These are phyloP conservation scores for Solanum bulbocastanum DNA, from an alignment of 257 asterid species.

Conservation along the genomic window DNA sequence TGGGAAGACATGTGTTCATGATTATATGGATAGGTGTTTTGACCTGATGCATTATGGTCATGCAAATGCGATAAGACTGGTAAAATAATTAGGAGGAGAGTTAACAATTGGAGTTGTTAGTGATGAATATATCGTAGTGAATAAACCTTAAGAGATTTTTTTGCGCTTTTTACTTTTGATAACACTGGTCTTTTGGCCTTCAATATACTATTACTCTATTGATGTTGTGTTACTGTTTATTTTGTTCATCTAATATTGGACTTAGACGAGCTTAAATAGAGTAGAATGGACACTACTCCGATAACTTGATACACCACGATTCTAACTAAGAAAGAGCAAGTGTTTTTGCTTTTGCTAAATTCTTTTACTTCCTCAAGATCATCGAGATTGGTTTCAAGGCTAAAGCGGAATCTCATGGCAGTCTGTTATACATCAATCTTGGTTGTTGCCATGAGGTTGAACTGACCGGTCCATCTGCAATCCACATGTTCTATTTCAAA, in stretches of 20 bases:
- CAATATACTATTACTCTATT: no score
- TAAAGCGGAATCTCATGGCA: neutral
- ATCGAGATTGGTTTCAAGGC: neutral
- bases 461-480: neutral
- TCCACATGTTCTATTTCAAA: no score
- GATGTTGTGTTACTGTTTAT: no score
- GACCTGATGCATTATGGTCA: conserved; percentile 99
- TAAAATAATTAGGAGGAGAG: conserved; percentile 90
- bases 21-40: conserved; percentile 97
- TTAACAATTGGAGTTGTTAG: conserved; percentile 12
- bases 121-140: conserved; percentile 13
- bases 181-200: no score
- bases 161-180: no score
- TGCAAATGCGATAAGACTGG: conserved; percentile 96
- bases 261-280: no score
- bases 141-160: neutral
- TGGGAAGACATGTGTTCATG: conserved; percentile 78
- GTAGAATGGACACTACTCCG: no score
- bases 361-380: neutral
- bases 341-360: no score
- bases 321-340: no score
- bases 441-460: neutral
- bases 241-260: no score
- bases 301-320: no score
- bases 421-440: neutral